Percentiles rank a stretch among this genome's conserved stretches.
Conservation (phyloP, 257 asterid species). For the Ajuga chamaepitys region DNA sequence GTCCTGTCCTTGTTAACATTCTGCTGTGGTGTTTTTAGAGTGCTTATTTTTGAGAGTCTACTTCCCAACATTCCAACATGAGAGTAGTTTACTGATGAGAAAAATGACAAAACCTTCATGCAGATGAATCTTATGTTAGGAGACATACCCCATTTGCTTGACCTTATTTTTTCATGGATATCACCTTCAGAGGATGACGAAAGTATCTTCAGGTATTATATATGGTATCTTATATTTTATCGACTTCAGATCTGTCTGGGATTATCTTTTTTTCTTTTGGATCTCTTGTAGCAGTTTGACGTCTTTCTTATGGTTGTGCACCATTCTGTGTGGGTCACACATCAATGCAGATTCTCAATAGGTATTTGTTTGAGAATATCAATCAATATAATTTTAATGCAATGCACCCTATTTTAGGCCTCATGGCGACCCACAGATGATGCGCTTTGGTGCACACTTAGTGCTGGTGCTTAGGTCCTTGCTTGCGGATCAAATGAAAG, state of each 20-base stretch:
- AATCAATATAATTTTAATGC: slow-evolving; percentile 14
- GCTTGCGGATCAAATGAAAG: slow-evolving; percentile 76
- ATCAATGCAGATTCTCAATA: slow-evolving; percentile 4
- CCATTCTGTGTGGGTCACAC: slow-evolving; percentile 8
- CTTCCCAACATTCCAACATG: neutral
- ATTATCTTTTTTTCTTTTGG: neutral
- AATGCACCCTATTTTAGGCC: slow-evolving; percentile 49
- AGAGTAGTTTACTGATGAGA: slow-evolving; percentile 9
- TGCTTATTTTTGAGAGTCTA: neutral
- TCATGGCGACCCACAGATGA: slow-evolving; percentile 99
- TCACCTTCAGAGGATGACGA: slow-evolving; percentile 73
- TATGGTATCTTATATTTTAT: slow-evolving; percentile 7
- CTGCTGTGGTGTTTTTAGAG: neutral
- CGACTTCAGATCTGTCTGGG: neutral
- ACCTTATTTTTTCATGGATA: slow-evolving; percentile 90
- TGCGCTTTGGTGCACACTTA: slow-evolving; percentile 98
- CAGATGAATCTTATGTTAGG: slow-evolving; percentile 98
- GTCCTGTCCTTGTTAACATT: neutral
- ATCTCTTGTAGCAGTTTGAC: slow-evolving; percentile 3
- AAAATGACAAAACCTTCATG: slow-evolving; percentile 29
- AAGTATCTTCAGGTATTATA: slow-evolving; percentile 59
- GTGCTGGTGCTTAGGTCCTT: slow-evolving; percentile 88
- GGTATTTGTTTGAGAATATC: neutral
- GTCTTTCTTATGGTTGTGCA: neutral
- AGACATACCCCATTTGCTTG: slow-evolving; percentile 81